phyloP scores from a whole-genome alignment of 1,139 yeast genomes.

The Scheffersomyces titani region DNA sequence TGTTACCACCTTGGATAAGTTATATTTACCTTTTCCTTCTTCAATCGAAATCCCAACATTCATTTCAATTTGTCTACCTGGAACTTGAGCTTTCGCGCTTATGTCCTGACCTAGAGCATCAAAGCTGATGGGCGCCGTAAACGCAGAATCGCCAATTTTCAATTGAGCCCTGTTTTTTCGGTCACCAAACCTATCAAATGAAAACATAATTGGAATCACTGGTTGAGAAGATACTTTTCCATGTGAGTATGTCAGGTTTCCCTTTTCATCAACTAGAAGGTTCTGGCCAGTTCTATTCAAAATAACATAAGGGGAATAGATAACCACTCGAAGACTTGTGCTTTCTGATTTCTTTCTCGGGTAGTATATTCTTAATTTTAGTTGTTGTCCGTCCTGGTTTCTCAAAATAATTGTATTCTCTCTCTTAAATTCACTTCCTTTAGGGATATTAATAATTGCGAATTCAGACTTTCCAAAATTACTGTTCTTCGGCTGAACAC shows the following conservation, averaged over 20 bases:
- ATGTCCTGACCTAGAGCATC: constrained; percentile 87
- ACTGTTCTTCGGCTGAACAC: constrained; percentile 67
- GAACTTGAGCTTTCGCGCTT: constrained; percentile 62
- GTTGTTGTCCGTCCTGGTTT: constrained; percentile 64
- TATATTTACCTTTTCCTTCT: constrained; percentile 89
- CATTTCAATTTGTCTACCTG: constrained; percentile 63
- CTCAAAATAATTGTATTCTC: constrained; percentile 54
- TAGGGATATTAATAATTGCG: constrained; percentile 71
- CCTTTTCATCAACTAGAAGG: constrained; percentile 57
- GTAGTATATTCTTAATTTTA: constrained; percentile 68
- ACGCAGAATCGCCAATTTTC: constrained; percentile 67
- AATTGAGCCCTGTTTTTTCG: constrained; percentile 71
- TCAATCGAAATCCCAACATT: constrained; percentile 72
- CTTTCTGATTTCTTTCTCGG: constrained; percentile 43
- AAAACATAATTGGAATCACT: constrained; percentile 74
- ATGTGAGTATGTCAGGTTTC: constrained; percentile 49
- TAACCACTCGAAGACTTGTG: constrained; percentile 61
- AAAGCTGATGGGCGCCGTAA: constrained; percentile 78
- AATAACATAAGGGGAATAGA: constrained; percentile 82
- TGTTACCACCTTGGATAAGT: constrained; percentile 73
- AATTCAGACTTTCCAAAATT: constrained; percentile 76
- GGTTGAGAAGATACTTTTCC: constrained; percentile 24
- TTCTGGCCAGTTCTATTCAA: constrained; percentile 78
- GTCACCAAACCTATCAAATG: constrained; percentile 64
- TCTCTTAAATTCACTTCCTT: constrained; percentile 52